Evolutionary conservation across 169 alveolate genomes (phyloP).

Genomic region (Plasmodium relictum): DNA sequence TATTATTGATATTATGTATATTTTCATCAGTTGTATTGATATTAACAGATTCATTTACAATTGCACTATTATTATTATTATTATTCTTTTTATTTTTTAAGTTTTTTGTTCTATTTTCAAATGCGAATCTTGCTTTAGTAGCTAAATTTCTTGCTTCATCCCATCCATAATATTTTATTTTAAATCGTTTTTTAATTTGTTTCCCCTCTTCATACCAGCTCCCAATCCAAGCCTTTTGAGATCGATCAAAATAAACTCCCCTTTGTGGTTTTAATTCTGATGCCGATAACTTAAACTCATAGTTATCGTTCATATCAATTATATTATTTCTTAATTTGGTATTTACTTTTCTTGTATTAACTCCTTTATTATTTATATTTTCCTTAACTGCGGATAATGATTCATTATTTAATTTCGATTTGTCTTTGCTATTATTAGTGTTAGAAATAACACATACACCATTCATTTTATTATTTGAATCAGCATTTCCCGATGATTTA

Average conservation of each 20-base stretch:
- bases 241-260: constrained; percentile 75
- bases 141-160: constrained; percentile 74
- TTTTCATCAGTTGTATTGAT: not conserved
- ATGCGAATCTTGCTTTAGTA: constrained; percentile 66
- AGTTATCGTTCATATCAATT: constrained; percentile 22
- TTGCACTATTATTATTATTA: not conserved
- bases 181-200: constrained; percentile 68
- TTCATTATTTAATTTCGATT: not conserved
- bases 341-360: constrained; percentile 2
- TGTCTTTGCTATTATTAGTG: constrained; percentile 20
- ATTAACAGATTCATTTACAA: too few relatives aligned
- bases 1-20: not conserved
- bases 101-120: constrained; percentile 51
- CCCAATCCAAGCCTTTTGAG: constrained; percentile 77
- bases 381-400: not conserved
- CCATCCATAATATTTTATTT: constrained; percentile 76
- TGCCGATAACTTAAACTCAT: constrained; percentile 20
- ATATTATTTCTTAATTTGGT: not conserved
- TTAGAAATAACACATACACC: not conserved
- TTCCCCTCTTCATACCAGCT: constrained; percentile 78
- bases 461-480: not conserved
- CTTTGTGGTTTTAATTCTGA: constrained; percentile 72
- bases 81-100: constrained; percentile 9
- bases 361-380: constrained; percentile 7
- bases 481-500: not conserved